Evolutionary conservation across 78 protist species (phyloP).

Genomic region (Guillardia theta): DNA sequence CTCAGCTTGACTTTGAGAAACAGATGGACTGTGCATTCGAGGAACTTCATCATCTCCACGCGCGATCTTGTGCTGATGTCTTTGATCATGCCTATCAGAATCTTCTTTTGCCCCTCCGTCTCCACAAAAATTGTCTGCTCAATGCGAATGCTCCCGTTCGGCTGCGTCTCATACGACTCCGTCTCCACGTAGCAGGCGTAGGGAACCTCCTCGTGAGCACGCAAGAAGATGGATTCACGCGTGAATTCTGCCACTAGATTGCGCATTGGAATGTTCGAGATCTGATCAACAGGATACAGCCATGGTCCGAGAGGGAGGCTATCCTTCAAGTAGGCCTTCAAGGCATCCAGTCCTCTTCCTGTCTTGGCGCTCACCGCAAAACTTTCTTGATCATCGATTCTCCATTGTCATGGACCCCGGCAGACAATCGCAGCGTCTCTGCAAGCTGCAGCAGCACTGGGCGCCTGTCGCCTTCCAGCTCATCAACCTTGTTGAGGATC

Average conservation of each 20-base stretch:
- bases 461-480: background rate
- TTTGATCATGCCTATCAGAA: background rate
- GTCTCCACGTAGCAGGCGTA: constrained; percentile 2
- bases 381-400: background rate
- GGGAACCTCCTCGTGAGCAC: constrained; percentile 34
- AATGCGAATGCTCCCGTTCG: background rate
- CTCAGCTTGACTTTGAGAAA: background rate
- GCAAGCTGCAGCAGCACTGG: background rate
- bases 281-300: background rate
- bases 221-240: constrained; percentile 14
- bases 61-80: background rate
- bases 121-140: background rate
- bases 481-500: constrained; percentile 35
- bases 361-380: background rate
- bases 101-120: background rate
- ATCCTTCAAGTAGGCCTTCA: background rate
- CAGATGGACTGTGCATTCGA: background rate
- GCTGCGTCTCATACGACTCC: background rate
- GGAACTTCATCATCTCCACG: background rate
- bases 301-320: background rate
- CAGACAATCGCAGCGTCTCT: background rate
- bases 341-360: background rate
- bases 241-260: background rate
- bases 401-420: background rate
- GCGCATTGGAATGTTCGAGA: background rate